Evolutionary conservation across 2,329 filamentous ascomycete genomes (phyloP).

Genomic region (Penicillium sp.): DNA sequence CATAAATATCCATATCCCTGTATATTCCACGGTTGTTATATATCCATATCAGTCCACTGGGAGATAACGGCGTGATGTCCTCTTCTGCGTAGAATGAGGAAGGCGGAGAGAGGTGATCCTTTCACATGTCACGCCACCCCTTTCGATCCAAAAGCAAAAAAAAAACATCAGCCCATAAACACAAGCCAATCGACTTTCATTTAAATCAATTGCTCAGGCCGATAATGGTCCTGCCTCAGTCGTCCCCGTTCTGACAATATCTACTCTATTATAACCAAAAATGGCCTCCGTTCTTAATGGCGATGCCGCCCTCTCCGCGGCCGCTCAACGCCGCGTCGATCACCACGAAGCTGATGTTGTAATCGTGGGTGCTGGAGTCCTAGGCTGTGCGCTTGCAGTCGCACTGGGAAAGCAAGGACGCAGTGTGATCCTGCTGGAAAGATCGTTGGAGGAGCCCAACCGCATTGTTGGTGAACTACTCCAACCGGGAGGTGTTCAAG

Average conservation of each 20-base stretch:
- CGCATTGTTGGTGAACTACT: slow-evolving; percentile 94
- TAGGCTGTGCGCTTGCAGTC: slow-evolving; percentile 83
- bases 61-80: slow-evolving; percentile 3
- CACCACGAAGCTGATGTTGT: slow-evolving; percentile 76
- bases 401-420: slow-evolving; percentile 85
- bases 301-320: slow-evolving; percentile 25
- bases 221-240: slow-evolving; percentile 19
- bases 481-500: slow-evolving; percentile 84
- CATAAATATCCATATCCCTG: background rate
- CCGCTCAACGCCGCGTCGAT: slow-evolving; percentile 50
- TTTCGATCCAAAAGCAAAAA: slow-evolving; percentile 11
- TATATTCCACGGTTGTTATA: background rate
- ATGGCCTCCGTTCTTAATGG: slow-evolving; percentile 30
- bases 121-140: slow-evolving; percentile 39
- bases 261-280: slow-evolving; percentile 12
- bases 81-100: slow-evolving; percentile 9
- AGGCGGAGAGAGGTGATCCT: slow-evolving; percentile 15
- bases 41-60: background rate
- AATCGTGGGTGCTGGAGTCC: slow-evolving; percentile 85
- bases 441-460: slow-evolving; percentile 86
- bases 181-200: slow-evolving; percentile 6
- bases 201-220: slow-evolving; percentile 24
- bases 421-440: slow-evolving; percentile 86
- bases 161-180: slow-evolving; percentile 25
- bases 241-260: slow-evolving; percentile 15